Conservation (phyloP, 805 yeast genomes). For the Starmerella vitae region DNA sequence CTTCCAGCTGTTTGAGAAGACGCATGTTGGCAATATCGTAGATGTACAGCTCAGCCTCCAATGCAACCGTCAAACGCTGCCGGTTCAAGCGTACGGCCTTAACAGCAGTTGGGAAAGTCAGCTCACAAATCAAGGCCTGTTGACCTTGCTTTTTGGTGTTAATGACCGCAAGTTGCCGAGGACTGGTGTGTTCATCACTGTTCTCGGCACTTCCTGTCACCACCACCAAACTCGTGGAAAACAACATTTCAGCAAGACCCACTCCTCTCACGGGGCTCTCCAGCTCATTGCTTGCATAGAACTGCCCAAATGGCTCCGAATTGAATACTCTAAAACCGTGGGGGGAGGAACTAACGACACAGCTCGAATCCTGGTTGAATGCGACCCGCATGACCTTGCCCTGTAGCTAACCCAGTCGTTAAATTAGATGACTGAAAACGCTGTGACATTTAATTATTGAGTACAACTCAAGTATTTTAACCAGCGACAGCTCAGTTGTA, state of each 20-base stretch:
- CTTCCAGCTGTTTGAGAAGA: slow-evolving; percentile 54
- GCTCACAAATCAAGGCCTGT: slow-evolving; percentile 63
- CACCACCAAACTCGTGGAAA: slow-evolving; percentile 75
- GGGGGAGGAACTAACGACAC: slow-evolving; percentile 62
- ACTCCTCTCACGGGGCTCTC: slow-evolving; percentile 25
- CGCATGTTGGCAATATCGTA: slow-evolving; percentile 88
- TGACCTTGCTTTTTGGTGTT: slow-evolving; percentile 48
- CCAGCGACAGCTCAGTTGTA: too few relatives aligned
- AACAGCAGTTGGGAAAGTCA: slow-evolving; percentile 69
- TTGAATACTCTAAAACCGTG: slow-evolving; percentile 61
- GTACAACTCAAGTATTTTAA: too few relatives aligned
- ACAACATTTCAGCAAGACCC: slow-evolving; percentile 72
- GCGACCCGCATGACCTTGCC: slow-evolving; percentile 18
- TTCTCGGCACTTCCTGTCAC: slow-evolving; percentile 65
- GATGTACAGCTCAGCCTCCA: slow-evolving; percentile 68
- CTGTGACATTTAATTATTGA: too few relatives aligned
- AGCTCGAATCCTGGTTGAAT: slow-evolving; percentile 81
- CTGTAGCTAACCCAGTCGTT: too few relatives aligned
- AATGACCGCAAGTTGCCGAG: slow-evolving; percentile 68
- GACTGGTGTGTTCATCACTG: slow-evolving; percentile 49
- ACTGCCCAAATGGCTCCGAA: slow-evolving; percentile 76
- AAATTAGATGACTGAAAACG: too few relatives aligned
- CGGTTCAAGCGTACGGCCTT: slow-evolving; percentile 66
- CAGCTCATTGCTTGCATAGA: slow-evolving; percentile 35
- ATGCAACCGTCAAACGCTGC: slow-evolving; percentile 61